Base-by-base conservation (phyloP, 306 rosid genomes). In the Rosa persica region DNA sequence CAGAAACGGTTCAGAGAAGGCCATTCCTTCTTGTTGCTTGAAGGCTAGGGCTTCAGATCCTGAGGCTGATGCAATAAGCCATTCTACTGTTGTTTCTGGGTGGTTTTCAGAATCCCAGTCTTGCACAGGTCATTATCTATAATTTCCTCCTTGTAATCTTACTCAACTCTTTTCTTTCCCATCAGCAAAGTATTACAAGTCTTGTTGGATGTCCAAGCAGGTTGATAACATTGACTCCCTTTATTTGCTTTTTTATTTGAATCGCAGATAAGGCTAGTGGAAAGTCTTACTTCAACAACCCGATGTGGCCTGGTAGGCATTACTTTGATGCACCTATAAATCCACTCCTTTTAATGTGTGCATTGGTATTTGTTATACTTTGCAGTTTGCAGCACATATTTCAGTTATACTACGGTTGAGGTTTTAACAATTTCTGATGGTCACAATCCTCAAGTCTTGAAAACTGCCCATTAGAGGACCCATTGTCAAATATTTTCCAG, bases 1-100 rank as follows among this genome's bases (percentile, higher is more conserved):
- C 2, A 73, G 81, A 82, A 93, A 87, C 78, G 88, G 85, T 64
- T 60, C 54, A 13, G 81, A 74, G 87, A 86, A 91, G 86, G 85
- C 73, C 67, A 84, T 90, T 65, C 94, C 99, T 78, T 90, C 99
- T 73, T 96, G 99, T 68, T 96, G 99, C 87, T 89, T 93, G 86
- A 96, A 93, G 85, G 98, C 99, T 39, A 81, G 22, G 84, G 89
- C 94, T 70, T 91, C 96, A 38, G 82, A 72, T 73, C 91, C 97
- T 34, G 96, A 93, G 89, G 82, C 75, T 16, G 98, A 93, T 61
- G 87, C 97, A 0, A 87, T 89, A 76, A 91, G 94, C 79, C 99
- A 96, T 78, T 89, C 98, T 66, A 93, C 94, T 51, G 99, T 96
- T 86, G 94, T 96, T 84, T 96, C 99, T 88, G 99, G 99, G 83